These are phyloP conservation scores for Trapa incisa DNA, from an alignment of 345 rosid species.

Conservation along the genomic window DNA sequence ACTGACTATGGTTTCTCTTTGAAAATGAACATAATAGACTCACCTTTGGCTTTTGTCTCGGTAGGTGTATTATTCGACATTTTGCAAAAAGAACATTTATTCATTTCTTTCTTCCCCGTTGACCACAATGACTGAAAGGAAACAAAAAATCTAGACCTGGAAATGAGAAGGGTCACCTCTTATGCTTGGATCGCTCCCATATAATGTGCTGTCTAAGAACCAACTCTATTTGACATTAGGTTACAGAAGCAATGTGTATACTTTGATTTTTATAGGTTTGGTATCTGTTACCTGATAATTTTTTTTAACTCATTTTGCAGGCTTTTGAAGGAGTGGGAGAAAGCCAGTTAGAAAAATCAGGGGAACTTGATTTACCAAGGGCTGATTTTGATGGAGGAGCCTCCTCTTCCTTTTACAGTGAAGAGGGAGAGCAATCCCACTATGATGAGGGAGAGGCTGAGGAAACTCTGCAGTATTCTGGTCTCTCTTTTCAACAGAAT, in stretches of 20 bases:
- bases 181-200: background rate
- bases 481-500: slow-evolving; percentile 39
- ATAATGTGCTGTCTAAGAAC: background rate
- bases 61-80: too few species aligned
- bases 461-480: slow-evolving; percentile 22
- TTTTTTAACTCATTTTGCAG: slow-evolving; percentile 13
- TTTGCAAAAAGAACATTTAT: too few species aligned
- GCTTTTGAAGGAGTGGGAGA: slow-evolving; percentile 69
- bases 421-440: slow-evolving; percentile 28
- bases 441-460: slow-evolving; percentile 30
- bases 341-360: slow-evolving; percentile 53
- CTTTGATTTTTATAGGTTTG: background rate
- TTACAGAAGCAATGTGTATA: background rate
- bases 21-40: background rate
- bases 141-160: too few species aligned
- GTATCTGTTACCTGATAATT: background rate
- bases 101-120: too few species aligned
- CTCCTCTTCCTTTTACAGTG: slow-evolving; percentile 28
- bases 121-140: too few species aligned
- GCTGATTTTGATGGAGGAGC: slow-evolving; percentile 31
- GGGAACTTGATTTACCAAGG: slow-evolving; percentile 36
- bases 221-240: background rate
- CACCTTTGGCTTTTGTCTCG: too few species aligned
- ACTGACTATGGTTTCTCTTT: background rate
- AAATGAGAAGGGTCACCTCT: background rate